Conservation (phyloP, 352 stramenopile genomes). For the Phytophthora citricola region DNA sequence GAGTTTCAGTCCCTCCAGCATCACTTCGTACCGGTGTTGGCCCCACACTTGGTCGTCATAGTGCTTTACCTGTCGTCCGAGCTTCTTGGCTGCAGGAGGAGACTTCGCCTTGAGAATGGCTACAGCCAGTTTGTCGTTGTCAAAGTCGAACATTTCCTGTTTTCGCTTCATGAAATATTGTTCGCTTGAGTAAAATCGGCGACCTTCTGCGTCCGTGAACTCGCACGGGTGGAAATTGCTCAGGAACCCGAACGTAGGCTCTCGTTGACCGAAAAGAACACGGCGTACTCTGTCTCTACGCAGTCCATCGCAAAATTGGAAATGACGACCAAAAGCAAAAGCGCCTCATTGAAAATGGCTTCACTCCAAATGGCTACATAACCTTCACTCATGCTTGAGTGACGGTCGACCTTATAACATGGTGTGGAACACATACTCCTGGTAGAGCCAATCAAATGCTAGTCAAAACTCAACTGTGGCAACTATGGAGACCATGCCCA, state of each 20-base stretch:
- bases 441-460: conserved; percentile 10
- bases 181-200: conserved; percentile 66
- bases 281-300: conserved; percentile 40
- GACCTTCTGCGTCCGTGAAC: conserved; percentile 45
- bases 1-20: conserved; percentile 71
- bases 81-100: conserved; percentile 51
- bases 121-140: conserved; percentile 47
- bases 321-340: neutral
- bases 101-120: conserved; percentile 58
- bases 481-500: conserved; percentile 26
- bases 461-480: neutral
- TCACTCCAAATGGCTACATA: neutral
- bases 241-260: conserved; percentile 50
- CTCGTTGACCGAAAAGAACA: conserved; percentile 64
- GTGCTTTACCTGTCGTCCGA: conserved; percentile 59
- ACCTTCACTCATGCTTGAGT: conserved; percentile 5
- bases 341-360: neutral
- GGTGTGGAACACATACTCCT: neutral
- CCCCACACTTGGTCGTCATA: conserved; percentile 62
- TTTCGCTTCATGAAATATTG: conserved; percentile 82
- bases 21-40: conserved; percentile 46
- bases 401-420: no score
- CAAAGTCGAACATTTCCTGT: conserved; percentile 66
- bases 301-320: conserved; percentile 24
- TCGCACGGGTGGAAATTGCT: conserved; percentile 73